Base-by-base conservation (phyloP, 805 yeast genomes). In the Suhomyces sp. region DNA sequence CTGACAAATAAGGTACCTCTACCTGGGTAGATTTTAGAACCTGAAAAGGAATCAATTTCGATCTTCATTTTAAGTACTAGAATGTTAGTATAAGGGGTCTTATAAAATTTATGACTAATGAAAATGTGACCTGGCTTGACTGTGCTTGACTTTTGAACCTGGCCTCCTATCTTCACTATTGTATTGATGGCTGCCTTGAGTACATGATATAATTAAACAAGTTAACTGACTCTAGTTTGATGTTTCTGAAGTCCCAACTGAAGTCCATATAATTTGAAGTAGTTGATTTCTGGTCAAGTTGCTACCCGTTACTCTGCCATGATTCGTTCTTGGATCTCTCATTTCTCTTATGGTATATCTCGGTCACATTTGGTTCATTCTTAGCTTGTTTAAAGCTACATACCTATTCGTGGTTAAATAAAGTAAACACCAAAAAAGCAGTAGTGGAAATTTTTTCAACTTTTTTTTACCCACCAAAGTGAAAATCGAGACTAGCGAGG, bases 21-120 rank as follows among this genome's bases (percentile, higher is more conserved):
- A 83, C 99, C 99, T 85, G 99, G 99, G 96, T 93, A 94, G 86
- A 94, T 93, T 84, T 93, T 94, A 74, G 93, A 81, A 80, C 99
- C 99, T 72, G 99, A 93, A 85, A 94, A 94, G 76, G 98, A 89
- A 82, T 94, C 98, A 84, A 93, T 83, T 88, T 94, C 99, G 82
- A 94, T 90, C 96, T 94, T 94, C 99, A 94, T 94, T 82, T 72
- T 79, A 61, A 51, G 54, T 49, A 55, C 61, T 58, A 57, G 13
- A 49, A 56, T 49, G 77, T 73, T 74, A 73, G 77, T 73, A 69
- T 27, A 31, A 27, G 3, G 15, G 15, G 10, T 45, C 26, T 33
- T 1, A n/a, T 6, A 6, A 13, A 31, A 3, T 5, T 31, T 33
- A 29, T 29, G 36, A 33, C 36, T 33, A 33, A 33, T 33, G 17